Conservation (phyloP, 805 yeast genomes). For the Cyberlindnera saturnus region DNA sequence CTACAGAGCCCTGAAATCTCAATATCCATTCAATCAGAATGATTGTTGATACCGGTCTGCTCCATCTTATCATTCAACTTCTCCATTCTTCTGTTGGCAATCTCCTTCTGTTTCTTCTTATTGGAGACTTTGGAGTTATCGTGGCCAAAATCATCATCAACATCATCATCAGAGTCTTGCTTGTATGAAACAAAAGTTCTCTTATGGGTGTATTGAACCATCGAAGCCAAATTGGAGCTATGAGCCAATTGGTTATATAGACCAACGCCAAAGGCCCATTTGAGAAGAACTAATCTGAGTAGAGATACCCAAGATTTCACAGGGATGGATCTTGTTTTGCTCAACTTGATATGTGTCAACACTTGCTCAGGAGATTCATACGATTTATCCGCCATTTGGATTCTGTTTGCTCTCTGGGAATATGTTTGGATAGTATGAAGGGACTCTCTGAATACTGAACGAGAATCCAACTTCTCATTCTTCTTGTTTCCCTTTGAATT, state of each 20-base stretch:
- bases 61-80: slow-evolving; percentile 16
- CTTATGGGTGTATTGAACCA: slow-evolving; percentile 18
- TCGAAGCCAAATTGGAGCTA: slow-evolving; percentile 12
- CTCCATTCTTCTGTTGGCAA: slow-evolving; percentile 19
- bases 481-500: slow-evolving; percentile 50
- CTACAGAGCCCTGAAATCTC: too few species aligned
- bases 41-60: slow-evolving; percentile 17
- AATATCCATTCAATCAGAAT: not conserved
- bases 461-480: slow-evolving; percentile 54
- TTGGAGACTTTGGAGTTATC: slow-evolving; percentile 9
- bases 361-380: slow-evolving; percentile 13
- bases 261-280: slow-evolving; percentile 23
- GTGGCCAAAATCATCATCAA: slow-evolving; percentile 8
- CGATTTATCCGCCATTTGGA: slow-evolving; percentile 15
- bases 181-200: slow-evolving; percentile 9
- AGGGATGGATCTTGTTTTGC: slow-evolving; percentile 23
- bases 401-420: slow-evolving; percentile 28
- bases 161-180: slow-evolving; percentile 9
- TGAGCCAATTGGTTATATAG: slow-evolving; percentile 23
- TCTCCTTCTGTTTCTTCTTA: slow-evolving; percentile 16
- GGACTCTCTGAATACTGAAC: slow-evolving; percentile 56
- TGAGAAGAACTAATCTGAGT: slow-evolving; percentile 22
- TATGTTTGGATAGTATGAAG: slow-evolving; percentile 39
- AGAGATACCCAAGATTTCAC: slow-evolving; percentile 25
- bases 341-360: slow-evolving; percentile 20